Percentiles rank a stretch among this genome's conserved stretches.
Conservation (phyloP, 1,139 yeast genomes). For the Arxiozyma bovina region DNA sequence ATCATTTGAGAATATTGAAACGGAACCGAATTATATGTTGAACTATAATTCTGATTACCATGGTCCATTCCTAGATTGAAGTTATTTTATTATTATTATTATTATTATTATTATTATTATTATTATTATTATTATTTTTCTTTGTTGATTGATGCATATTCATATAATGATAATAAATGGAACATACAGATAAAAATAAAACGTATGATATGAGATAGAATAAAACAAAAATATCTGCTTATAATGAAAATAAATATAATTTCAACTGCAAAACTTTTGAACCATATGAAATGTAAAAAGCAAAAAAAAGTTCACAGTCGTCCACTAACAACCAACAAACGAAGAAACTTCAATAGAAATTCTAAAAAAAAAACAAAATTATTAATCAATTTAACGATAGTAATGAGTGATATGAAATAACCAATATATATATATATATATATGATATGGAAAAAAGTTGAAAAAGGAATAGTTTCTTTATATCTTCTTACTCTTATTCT, state of each 20-base stretch:
- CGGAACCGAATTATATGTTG: not conserved
- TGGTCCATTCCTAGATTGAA: not conserved
- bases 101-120: not conserved
- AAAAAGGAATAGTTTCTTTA: too few relatives aligned
- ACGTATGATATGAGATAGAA: not conserved
- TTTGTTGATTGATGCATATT: not conserved
- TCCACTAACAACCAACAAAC: not conserved
- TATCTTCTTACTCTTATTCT: not conserved
- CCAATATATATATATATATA: too few relatives aligned
- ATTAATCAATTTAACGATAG: not conserved
- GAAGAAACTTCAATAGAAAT: not conserved
- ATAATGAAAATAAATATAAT: too few relatives aligned
- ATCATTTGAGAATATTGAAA: slow-evolving; percentile 2
- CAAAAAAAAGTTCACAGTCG: not conserved
- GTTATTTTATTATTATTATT: not conserved
- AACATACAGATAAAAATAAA: not conserved
- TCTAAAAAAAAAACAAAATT: not conserved
- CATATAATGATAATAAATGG: not conserved
- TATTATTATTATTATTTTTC: not conserved
- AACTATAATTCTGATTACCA: not conserved
- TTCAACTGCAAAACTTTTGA: not conserved
- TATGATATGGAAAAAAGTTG: not conserved
- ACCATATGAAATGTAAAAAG: not conserved
- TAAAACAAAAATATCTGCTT: too few relatives aligned
- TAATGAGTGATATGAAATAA: too few relatives aligned